Evolutionary conservation across 805 yeast genomes (phyloP), one percentile per base, ranked within the genome.

Genomic region (Lipomyces anomalus): DNA sequence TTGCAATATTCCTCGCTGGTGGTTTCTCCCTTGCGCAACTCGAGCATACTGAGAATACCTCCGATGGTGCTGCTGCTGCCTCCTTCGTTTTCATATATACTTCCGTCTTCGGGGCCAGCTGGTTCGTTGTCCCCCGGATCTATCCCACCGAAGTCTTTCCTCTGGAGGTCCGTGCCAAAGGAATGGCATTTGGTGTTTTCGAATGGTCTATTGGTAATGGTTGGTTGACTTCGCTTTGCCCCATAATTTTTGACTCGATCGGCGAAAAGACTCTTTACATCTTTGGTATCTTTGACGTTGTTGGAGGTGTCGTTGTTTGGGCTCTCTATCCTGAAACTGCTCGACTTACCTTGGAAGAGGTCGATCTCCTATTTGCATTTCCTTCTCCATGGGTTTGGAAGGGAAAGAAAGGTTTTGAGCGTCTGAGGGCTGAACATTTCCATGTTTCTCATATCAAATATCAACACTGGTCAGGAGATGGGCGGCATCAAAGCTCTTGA

Each of bases 291-390:
- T 58, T 55, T 52, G 63, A 63, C 50, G 52, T 60, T 36, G 33
- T 40, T 32, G 43, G 57, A 7, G 35, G 56, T 20, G 46, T 50
- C 35, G 46, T 49, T 36, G 53, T 49, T 17, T 79, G 67, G 68
- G 71, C 79, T 60, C 73, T 75, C 58, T 81, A 78, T 60, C 84
- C 85, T 9, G 85, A 79, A 59, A 76, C 83, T 28, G 69, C 70
- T 48, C 71, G 70, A 43, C 71, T 78, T 60, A 75, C 83, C 0
- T 73, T 71, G 56, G 82, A 79, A 42, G 83, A 79, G 56, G 67
- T 79, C 59, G 83, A 79, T 61, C 64, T 64, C 44, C 62, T 79
- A 62, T 79, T 77, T 63, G 67, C 59, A 56, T 35, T 46, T 6
- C 38, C 39, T 30, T 37, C 45, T 5, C 44, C 43, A 17, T 49